A percentile compares a stretch with the other conserved stretches of the same genome.
Conservation (phyloP, 371 early-diverging fungal genomes). For the Actinomortierella wolfii region DNA sequence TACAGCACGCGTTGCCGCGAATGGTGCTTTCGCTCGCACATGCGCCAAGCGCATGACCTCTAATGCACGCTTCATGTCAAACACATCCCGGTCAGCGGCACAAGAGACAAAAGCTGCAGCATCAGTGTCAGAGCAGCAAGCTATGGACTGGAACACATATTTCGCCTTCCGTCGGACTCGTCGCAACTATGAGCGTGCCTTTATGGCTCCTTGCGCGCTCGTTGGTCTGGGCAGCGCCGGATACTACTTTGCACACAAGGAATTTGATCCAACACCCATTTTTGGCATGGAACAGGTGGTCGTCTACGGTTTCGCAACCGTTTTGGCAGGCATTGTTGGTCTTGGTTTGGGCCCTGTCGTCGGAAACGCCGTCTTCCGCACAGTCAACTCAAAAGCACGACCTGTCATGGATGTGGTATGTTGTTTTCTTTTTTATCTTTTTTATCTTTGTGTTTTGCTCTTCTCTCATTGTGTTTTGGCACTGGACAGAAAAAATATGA, state of each 20-base stretch:
- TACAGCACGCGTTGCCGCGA: no score
- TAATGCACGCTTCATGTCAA: no score
- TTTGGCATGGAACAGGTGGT: conserved; percentile 82
- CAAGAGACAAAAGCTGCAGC: no score
- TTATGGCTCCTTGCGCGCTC: conserved; percentile 65
- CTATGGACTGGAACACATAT: conserved; percentile 73
- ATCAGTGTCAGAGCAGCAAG: conserved; percentile 4
- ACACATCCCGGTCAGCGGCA: no score
- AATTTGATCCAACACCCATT: conserved; percentile 80
- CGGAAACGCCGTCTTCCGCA: conserved; percentile 68
- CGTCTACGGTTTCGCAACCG: conserved; percentile 65
- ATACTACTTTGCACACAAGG: conserved; percentile 72
- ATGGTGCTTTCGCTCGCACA: no score
- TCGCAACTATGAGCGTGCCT: conserved; percentile 70
- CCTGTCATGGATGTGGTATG: conserved; percentile 60
- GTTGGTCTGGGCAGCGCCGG: conserved; percentile 64
- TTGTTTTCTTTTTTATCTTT: no score
- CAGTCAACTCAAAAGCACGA: conserved; percentile 58
- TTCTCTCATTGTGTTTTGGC: conserved; percentile 8
- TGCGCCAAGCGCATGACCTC: no score
- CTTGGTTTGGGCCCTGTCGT: conserved; percentile 72
- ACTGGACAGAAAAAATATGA: not conserved
- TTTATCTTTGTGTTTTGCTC: no score
- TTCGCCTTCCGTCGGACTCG: conserved; percentile 77
- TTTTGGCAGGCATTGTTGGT: conserved; percentile 69